Evolutionary conservation across 306 rosid species (phyloP).

Genomic region (Arachis stenosperma): DNA sequence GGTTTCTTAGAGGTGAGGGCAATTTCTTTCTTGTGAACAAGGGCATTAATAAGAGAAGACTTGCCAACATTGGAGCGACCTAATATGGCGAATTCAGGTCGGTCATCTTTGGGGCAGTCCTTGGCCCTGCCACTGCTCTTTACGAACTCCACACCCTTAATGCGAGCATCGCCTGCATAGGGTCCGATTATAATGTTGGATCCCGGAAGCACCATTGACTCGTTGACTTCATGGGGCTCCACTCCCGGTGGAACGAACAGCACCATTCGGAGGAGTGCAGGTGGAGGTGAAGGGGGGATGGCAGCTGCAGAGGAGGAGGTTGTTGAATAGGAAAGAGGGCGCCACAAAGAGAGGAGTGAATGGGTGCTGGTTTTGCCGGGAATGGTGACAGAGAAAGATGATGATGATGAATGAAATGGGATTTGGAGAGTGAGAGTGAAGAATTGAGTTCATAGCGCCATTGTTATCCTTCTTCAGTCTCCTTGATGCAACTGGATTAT

Average conservation of each 20-base stretch:
- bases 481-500: too few relatives aligned
- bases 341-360: neutral
- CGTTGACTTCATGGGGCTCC: constrained; percentile 58
- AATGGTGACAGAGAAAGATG: neutral
- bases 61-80: constrained; percentile 97
- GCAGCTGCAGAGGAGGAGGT: constrained; percentile 48
- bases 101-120: constrained; percentile 75
- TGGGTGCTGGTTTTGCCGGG: neutral
- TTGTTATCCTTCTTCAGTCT: constrained; percentile 15
- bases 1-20: constrained; percentile 96
- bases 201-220: constrained; percentile 69
- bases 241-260: constrained; percentile 83
- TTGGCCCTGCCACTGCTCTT: constrained; percentile 78
- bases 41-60: constrained; percentile 87
- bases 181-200: constrained; percentile 89
- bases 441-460: constrained; percentile 53
- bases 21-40: constrained; percentile 83
- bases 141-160: constrained; percentile 76
- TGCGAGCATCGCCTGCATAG: constrained; percentile 78
- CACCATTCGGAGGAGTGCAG: constrained; percentile 14
- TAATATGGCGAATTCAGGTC: constrained; percentile 84
- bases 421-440: constrained; percentile 33
- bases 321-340: constrained; percentile 50
- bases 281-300: neutral
- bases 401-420: constrained; percentile 23